Percentiles rank a stretch among this genome's conserved stretches.
phyloP scores from a whole-genome alignment of 2,329 filamentous ascomycete genomes.

The Xylaria polymorpha region DNA sequence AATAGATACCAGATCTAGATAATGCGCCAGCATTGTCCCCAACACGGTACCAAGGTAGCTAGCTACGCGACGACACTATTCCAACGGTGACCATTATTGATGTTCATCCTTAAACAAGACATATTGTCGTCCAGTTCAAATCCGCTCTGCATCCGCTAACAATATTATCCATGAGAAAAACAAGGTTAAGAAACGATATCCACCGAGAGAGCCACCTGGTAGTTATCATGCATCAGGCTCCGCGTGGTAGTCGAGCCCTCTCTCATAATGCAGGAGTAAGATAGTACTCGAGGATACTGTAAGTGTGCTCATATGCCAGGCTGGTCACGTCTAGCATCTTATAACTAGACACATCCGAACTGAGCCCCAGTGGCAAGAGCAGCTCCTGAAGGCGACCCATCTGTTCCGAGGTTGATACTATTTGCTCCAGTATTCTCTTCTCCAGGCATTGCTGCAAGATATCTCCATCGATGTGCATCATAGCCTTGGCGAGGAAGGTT shows the following conservation, averaged over 20 bases:
- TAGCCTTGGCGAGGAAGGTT: slow-evolving; percentile 54
- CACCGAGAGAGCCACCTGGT: too few species aligned
- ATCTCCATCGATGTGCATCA: slow-evolving; percentile 76
- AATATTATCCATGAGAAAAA: background rate
- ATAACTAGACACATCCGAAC: background rate
- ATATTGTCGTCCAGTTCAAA: background rate
- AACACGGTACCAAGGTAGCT: background rate
- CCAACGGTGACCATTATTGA: background rate
- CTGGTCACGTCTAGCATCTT: slow-evolving; percentile 25
- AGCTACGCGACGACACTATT: background rate
- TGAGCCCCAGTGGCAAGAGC: slow-evolving; percentile 5
- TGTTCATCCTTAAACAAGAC: background rate
- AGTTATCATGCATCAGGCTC: background rate
- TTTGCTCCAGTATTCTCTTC: slow-evolving; percentile 56
- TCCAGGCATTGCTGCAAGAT: slow-evolving; percentile 67
- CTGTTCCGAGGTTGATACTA: slow-evolving; percentile 52
- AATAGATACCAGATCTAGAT: background rate
- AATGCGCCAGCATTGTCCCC: background rate
- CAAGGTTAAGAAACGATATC: background rate
- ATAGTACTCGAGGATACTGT: slow-evolving; percentile 66
- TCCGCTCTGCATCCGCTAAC: background rate
- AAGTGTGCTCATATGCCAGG: slow-evolving; percentile 58
- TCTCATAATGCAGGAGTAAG: slow-evolving; percentile 65
- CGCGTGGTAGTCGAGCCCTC: slow-evolving; percentile 69
- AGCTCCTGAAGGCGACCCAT: slow-evolving; percentile 41